phyloP scores from a whole-genome alignment of 2,329 filamentous ascomycete genomes.

The Colletotrichum acutatum region DNA sequence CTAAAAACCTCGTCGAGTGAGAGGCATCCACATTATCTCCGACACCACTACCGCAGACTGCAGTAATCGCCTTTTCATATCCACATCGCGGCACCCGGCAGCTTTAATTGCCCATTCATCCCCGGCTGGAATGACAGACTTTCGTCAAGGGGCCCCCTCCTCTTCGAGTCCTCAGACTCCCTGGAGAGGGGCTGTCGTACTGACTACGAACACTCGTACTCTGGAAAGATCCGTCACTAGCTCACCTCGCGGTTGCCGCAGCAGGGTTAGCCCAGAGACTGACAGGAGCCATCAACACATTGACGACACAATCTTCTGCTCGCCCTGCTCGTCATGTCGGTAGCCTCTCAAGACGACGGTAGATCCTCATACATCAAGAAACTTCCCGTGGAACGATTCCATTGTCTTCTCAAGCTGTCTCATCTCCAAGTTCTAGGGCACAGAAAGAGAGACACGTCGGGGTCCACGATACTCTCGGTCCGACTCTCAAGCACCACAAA shows the following conservation, averaged over 20 bases:
- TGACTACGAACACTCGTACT: not conserved
- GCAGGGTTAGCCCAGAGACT: not conserved
- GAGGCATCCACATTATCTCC: slow-evolving; percentile 22
- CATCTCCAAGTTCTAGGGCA: not conserved
- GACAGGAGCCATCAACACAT: not conserved
- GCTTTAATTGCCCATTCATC: not conserved
- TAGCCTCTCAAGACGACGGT: not conserved
- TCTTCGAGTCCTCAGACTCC: not conserved
- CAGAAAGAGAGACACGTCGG: not conserved
- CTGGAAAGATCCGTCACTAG: not conserved
- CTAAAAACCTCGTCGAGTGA: slow-evolving; percentile 21
- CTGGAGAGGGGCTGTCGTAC: not conserved
- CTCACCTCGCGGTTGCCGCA: not conserved
- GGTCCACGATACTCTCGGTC: not conserved
- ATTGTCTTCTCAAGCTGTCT: not conserved
- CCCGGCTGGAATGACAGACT: not conserved
- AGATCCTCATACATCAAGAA: not conserved
- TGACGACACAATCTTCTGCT: not conserved
- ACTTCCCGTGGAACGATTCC: not conserved
- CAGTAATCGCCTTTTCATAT: not conserved
- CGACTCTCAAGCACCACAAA: not conserved
- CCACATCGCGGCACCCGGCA: slow-evolving; percentile 1
- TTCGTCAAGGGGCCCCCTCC: not conserved
- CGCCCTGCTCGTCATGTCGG: no score
- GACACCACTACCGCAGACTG: not conserved